Evolutionary conservation across 208 protist genomes (phyloP).

Genomic region (Trypanosoma platydactyli): DNA sequence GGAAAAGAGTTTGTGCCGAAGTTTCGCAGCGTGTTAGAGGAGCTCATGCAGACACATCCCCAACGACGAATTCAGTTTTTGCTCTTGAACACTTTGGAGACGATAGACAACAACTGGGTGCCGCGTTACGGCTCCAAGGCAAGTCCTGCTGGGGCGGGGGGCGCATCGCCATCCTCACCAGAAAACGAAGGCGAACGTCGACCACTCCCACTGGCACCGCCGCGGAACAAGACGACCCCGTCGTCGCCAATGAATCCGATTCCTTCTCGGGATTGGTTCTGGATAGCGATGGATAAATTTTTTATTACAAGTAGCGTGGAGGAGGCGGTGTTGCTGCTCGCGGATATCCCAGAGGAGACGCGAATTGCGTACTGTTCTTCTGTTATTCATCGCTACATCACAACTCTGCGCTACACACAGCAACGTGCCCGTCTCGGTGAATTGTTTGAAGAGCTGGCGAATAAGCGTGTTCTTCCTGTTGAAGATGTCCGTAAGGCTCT

Average conservation of each 20-base stretch:
- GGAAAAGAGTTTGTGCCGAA: slow-evolving; percentile 48
- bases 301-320: slow-evolving; percentile 60
- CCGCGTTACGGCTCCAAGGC: slow-evolving; percentile 54
- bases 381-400: slow-evolving; percentile 74
- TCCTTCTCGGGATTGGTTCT: slow-evolving; percentile 68
- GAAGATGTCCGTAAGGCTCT: slow-evolving; percentile 55
- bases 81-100: slow-evolving; percentile 69
- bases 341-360: slow-evolving; percentile 38
- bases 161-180: not conserved
- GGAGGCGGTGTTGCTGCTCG: slow-evolving; percentile 51
- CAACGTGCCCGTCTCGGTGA: slow-evolving; percentile 75
- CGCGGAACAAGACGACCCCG: slow-evolving; percentile 13
- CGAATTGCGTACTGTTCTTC: slow-evolving; percentile 58
- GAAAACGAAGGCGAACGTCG: slow-evolving; percentile 23
- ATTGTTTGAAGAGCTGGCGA: slow-evolving; percentile 67
- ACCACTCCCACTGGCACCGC: not conserved
- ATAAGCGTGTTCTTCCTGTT: slow-evolving; percentile 40
- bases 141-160: not conserved
- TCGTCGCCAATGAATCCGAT: slow-evolving; percentile 31
- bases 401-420: slow-evolving; percentile 58
- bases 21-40: slow-evolving; percentile 47
- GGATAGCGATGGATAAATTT: slow-evolving; percentile 77
- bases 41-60: slow-evolving; percentile 58
- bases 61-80: slow-evolving; percentile 80
- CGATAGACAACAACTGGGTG: slow-evolving; percentile 82